Percentiles rank a stretch among this genome's conserved stretches.
Evolutionary conservation across 768 basidiomycete genomes (phyloP).

Genomic region (Phaeotremella skinneri): DNA sequence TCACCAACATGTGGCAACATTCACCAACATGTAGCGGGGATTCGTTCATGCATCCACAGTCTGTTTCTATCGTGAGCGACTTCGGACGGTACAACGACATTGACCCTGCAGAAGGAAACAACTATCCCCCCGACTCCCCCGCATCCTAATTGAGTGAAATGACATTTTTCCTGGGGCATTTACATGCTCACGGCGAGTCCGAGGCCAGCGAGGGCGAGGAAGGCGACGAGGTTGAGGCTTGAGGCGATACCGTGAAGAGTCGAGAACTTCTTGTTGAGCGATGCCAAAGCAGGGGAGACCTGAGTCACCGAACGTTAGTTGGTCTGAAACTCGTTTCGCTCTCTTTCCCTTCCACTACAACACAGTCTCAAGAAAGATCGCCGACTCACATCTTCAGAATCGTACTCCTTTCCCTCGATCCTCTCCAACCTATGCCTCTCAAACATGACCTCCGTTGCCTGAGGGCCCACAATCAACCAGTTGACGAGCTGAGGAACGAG

Average conservation of each 20-base stretch:
- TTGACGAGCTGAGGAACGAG: constrained; percentile 59
- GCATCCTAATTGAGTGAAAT: no score
- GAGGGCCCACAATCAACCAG: constrained; percentile 67
- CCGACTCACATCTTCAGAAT: constrained; percentile 62
- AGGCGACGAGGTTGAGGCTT: constrained; percentile 62
- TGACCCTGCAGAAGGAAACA: no score
- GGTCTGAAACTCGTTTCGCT: background rate
- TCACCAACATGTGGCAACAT: no score
- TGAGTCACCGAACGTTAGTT: constrained; percentile 41
- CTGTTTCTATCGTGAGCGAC: no score
- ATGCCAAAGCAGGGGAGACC: constrained; percentile 69
- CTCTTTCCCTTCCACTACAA: no score
- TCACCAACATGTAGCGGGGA: no score
- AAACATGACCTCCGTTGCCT: constrained; percentile 74
- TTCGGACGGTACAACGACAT: no score
- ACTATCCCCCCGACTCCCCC: no score
- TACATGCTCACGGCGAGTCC: constrained; percentile 45
- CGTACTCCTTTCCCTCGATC: constrained; percentile 66
- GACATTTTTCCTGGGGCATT: no score
- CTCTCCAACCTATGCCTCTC: constrained; percentile 71
- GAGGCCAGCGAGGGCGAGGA: constrained; percentile 51
- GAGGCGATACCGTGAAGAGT: constrained; percentile 68
- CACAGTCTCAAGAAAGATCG: background rate
- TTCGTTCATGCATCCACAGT: no score
- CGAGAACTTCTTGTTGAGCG: constrained; percentile 65